Evolutionary conservation across 257 asterid species (phyloP).

Genomic region (Anisodus tanguticus): DNA sequence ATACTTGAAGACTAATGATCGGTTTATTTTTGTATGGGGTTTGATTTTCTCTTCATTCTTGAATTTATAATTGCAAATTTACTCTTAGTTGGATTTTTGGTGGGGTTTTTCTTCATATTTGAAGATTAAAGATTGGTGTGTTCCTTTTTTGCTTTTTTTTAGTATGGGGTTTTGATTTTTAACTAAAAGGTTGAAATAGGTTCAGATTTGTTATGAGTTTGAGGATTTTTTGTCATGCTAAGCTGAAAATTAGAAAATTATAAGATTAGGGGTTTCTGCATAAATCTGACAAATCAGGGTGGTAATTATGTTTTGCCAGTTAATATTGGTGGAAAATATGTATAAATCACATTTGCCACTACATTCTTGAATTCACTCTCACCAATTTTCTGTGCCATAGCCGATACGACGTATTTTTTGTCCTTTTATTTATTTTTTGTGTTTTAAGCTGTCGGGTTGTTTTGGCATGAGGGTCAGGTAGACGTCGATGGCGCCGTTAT

Average conservation of each 20-base stretch:
- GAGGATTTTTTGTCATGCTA: background rate
- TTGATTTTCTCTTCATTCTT: background rate
- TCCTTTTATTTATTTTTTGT: too few species aligned
- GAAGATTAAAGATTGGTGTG: background rate
- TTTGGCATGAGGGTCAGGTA: too few species aligned
- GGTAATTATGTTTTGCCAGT: background rate
- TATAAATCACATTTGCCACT: too few species aligned
- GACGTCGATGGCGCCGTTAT: too few species aligned
- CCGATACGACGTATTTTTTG: too few species aligned
- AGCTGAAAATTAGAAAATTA: background rate
- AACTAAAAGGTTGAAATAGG: background rate
- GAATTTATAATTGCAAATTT: background rate
- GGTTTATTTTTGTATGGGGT: background rate
- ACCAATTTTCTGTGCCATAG: too few species aligned
- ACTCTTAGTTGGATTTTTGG: background rate
- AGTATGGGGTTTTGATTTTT: too few species aligned
- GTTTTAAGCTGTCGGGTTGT: too few species aligned
- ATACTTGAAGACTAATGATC: background rate
- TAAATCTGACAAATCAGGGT: background rate
- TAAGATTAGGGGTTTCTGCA: background rate
- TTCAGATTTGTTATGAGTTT: background rate
- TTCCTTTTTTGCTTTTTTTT: too few species aligned
- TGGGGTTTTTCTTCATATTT: background rate
- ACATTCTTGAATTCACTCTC: too few species aligned
- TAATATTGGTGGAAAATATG: background rate